A percentile compares a stretch with the other conserved stretches of the same genome.
Evolutionary conservation across 2,329 filamentous ascomycete genomes (phyloP).

Genomic region (Colletotrichum lini): DNA sequence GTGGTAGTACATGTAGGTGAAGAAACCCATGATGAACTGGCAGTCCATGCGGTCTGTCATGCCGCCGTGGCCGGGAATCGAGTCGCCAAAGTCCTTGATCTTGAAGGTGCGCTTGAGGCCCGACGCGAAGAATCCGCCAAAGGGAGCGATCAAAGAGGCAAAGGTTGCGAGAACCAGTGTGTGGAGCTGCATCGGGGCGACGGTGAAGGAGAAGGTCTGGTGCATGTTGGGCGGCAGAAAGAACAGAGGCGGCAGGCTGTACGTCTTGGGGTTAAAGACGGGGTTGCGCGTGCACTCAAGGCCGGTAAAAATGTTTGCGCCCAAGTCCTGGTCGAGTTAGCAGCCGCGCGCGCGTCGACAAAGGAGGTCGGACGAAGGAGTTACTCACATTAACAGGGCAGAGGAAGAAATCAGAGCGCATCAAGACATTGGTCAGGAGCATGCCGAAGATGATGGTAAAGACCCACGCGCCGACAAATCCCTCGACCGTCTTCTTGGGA

Average conservation of each 20-base stretch:
- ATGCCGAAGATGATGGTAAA: conserved; percentile 92
- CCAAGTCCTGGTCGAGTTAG: conserved; percentile 75
- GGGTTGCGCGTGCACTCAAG: conserved; percentile 93
- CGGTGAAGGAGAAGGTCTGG: conserved; percentile 74
- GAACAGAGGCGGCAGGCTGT: conserved; percentile 80
- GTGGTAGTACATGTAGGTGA: conserved; percentile 98
- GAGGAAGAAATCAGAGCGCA: conserved; percentile 96
- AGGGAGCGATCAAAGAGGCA: conserved; percentile 95
- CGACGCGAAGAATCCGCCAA: conserved; percentile 98
- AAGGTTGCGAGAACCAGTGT: conserved; percentile 92
- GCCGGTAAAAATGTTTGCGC: conserved; percentile 92
- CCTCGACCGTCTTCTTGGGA: conserved; percentile 99
- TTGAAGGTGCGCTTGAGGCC: conserved; percentile 99
- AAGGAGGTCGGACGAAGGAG: not conserved
- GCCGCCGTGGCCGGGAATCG: conserved; percentile 95
- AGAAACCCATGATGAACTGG: conserved; percentile 99
- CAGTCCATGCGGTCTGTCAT: conserved; percentile 99
- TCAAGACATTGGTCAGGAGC: conserved; percentile 84
- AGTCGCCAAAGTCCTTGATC: conserved; percentile 99
- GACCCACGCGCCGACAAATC: conserved; percentile 96
- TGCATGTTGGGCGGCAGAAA: conserved; percentile 71
- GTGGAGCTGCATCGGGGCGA: conserved; percentile 94
- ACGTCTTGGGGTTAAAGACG: conserved; percentile 85
- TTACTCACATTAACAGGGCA: conserved; percentile 87
- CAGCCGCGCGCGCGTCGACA: not conserved